Evolutionary conservation across 306 rosid species (phyloP).

Genomic region (Begonia loranthoides): DNA sequence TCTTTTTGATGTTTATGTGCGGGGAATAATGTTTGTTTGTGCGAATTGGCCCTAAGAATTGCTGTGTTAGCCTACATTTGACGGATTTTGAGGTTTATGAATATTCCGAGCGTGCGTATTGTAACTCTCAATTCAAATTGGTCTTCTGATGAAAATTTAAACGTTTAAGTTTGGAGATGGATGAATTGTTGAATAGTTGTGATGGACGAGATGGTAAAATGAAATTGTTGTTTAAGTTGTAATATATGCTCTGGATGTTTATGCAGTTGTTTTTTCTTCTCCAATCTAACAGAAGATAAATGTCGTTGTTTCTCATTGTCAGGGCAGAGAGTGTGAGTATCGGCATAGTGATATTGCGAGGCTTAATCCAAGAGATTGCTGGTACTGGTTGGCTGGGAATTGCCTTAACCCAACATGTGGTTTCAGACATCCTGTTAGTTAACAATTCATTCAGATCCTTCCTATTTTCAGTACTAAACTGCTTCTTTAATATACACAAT

Average conservation of each 20-base stretch:
- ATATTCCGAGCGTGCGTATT: too few species aligned
- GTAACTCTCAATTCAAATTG: too few species aligned
- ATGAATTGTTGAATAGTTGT: too few species aligned
- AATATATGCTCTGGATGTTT: too few species aligned
- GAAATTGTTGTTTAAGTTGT: neutral
- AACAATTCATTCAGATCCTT: neutral
- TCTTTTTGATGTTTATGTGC: neutral
- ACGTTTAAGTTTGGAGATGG: too few species aligned
- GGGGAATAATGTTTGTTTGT: neutral
- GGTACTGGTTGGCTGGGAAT: slow-evolving; percentile 88
- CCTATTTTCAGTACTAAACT: too few species aligned
- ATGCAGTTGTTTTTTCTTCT: too few species aligned
- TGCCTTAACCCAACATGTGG: slow-evolving; percentile 90
- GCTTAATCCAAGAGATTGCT: slow-evolving; percentile 92
- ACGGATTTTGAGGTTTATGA: too few species aligned
- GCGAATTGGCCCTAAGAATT: slow-evolving; percentile 1
- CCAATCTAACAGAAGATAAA: neutral
- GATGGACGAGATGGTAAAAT: too few species aligned
- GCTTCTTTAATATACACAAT: too few species aligned
- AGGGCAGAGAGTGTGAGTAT: slow-evolving; percentile 96
- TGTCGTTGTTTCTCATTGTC: neutral
- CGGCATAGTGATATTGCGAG: slow-evolving; percentile 95
- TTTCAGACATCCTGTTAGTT: slow-evolving; percentile 91
- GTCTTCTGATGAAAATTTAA: too few species aligned
- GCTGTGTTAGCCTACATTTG: too few species aligned